These are phyloP conservation scores for Chaetomiaceae sp. DNA, from an alignment of 2,329 filamentous ascomycete genomes.

Conservation along the genomic window DNA sequence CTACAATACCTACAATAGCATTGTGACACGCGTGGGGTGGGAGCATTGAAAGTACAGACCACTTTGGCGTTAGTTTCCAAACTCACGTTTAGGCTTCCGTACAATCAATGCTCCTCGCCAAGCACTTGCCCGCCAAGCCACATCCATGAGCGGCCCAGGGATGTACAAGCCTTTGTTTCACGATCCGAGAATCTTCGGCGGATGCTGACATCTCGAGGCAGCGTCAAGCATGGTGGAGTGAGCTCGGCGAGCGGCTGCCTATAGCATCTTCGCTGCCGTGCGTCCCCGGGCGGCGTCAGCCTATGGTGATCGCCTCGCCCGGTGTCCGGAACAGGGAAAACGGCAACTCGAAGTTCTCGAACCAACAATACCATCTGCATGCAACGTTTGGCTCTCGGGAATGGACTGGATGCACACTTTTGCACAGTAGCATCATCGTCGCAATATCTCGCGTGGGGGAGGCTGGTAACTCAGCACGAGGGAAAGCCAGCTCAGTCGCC, in stretches of 20 bases:
- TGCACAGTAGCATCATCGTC: too few species aligned
- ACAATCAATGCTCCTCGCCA: slow-evolving; percentile 15
- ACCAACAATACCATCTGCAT: neutral
- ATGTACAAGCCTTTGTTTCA: neutral
- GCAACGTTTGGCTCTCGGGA: too few species aligned
- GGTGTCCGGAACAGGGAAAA: slow-evolving; percentile 16
- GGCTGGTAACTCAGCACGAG: neutral
- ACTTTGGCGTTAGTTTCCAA: too few species aligned
- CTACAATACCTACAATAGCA: too few species aligned
- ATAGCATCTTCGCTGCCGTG: slow-evolving; percentile 1
- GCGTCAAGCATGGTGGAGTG: neutral
- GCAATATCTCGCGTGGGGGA: slow-evolving; percentile 13
- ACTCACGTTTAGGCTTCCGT: too few species aligned
- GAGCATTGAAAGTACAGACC: too few species aligned
- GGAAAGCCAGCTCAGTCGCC: neutral
- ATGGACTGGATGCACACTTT: too few species aligned
- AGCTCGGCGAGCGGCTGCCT: slow-evolving; percentile 1
- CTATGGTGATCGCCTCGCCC: slow-evolving; percentile 16
- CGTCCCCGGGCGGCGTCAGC: slow-evolving; percentile 1
- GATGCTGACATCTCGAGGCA: neutral
- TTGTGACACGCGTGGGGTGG: too few species aligned
- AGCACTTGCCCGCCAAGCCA: slow-evolving; percentile 9
- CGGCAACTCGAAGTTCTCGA: slow-evolving; percentile 5
- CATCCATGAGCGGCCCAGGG: too few species aligned
- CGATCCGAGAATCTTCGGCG: slow-evolving; percentile 4